Evolutionary conservation across 805 yeast genomes (phyloP), one percentile per base, ranked within the genome.

Genomic region (Wickerhamomyces bovis): DNA sequence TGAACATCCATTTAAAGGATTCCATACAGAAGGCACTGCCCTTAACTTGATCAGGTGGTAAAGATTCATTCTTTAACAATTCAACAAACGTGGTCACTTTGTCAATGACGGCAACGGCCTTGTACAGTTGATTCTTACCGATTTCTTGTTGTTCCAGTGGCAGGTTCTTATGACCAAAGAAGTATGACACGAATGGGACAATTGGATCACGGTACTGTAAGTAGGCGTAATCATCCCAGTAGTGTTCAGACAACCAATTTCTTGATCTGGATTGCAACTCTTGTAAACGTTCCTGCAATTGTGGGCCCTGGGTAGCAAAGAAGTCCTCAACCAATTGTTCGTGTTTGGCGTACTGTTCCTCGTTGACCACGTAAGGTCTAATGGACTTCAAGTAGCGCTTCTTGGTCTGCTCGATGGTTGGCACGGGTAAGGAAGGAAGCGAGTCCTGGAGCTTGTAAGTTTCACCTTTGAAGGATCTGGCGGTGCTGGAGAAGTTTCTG

Each of bases 161-260:
- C 33, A 72, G 53, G 57, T 86, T 92, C 65, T 79, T 83, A 70
- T 92, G 96, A 45, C 82, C 76, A 69, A 78, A 92, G 57, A 89
- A 94, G 71, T 92, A 92, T 19, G 96, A 85, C 33, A 89, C 96
- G 62, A 82, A 90, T 12, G 98, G 97, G 23, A 87, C 86, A n/a
- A 92, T 86, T 0, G 98, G 96, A 66, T 89, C 98, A 54, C 94
- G 77, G 70, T 89, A 90, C 38, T 85, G 81, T 72, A 92, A 72
- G 68, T 92, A 92, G 19, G 97, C 96, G 55, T 85, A 87, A 58
- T 86, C 85, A 65, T 92, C 96, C 99, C 99, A 92, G 76, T 84
- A 89, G 50, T 79, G 83, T 11, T 33, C 36, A 41, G 85, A 78
- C 58, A 92, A 74, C 99, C 99, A 92, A 66, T 92, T 92, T 62